Percentiles rank a stretch among this genome's conserved stretches.
phyloP scores from a whole-genome alignment of 208 protist species.

The Acanthamoeba divionensis region DNA sequence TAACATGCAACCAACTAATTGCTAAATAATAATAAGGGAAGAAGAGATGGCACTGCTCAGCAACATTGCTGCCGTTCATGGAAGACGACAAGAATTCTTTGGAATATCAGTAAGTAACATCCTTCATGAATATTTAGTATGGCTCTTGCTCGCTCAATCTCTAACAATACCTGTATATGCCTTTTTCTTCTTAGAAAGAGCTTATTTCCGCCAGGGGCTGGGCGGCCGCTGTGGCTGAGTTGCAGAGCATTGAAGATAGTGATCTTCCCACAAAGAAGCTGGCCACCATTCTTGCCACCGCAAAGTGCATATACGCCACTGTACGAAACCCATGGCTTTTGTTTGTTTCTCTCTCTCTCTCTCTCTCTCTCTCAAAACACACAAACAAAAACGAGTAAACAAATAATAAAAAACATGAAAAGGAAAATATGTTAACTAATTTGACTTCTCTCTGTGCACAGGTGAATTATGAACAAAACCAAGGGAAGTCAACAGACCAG shows the following conservation, averaged over 20 bases:
- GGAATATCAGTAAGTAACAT: background rate
- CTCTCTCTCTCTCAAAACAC: no score
- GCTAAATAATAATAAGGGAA: background rate
- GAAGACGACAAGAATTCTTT: background rate
- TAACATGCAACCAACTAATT: background rate
- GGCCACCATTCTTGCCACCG: background rate
- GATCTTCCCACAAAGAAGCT: background rate
- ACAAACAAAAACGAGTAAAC: background rate
- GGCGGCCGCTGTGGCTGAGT: background rate
- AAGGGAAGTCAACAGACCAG: background rate
- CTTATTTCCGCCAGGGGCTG: background rate
- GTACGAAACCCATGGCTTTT: background rate
- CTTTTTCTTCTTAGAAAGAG: background rate
- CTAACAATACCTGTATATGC: background rate
- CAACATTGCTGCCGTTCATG: background rate
- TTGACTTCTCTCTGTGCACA: no score
- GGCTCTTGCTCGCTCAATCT: background rate
- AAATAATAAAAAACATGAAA: background rate
- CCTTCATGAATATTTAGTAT: background rate
- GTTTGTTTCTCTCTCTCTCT: background rate
- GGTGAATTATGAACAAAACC: constrained; percentile 17
- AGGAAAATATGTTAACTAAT: background rate
- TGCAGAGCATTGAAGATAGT: background rate
- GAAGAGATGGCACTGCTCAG: background rate
- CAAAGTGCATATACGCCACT: constrained; percentile 19